A percentile compares a stretch with the other conserved stretches of the same genome.
Conservation (phyloP, 2,329 filamentous ascomycete species). For the Claviceps monticola region DNA sequence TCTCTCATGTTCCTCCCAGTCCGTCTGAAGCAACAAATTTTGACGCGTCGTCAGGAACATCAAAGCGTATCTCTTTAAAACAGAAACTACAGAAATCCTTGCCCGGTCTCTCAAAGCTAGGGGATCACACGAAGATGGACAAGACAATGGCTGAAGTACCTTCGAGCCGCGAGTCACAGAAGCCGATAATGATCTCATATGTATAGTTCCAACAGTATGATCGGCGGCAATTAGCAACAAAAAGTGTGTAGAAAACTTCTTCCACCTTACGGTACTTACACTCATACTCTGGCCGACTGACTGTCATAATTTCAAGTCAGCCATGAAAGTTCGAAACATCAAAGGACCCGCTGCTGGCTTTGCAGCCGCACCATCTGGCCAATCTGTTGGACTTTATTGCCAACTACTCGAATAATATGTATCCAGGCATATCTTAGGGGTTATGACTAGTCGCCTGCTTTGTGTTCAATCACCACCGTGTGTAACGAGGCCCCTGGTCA, state of each 20-base stretch:
- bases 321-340: background rate
- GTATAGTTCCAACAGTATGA: background rate
- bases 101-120: conserved; percentile 2
- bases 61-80: background rate
- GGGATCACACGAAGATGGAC: background rate
- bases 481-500: background rate
- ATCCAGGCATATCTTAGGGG: background rate
- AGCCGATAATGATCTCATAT: background rate
- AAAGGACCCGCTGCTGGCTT: background rate
- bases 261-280: background rate
- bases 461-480: background rate
- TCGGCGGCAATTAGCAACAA: background rate
- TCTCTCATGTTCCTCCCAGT: background rate
- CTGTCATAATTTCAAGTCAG: background rate
- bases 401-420: background rate
- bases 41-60: background rate
- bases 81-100: conserved; percentile 4
- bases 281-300: background rate
- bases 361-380: background rate
- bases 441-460: background rate
- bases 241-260: background rate
- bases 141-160: background rate
- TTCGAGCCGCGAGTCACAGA: background rate
- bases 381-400: background rate
- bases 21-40: background rate